phyloP scores from a whole-genome alignment of 2,329 filamentous ascomycete species.

The Cladosporium cucumerinum region DNA sequence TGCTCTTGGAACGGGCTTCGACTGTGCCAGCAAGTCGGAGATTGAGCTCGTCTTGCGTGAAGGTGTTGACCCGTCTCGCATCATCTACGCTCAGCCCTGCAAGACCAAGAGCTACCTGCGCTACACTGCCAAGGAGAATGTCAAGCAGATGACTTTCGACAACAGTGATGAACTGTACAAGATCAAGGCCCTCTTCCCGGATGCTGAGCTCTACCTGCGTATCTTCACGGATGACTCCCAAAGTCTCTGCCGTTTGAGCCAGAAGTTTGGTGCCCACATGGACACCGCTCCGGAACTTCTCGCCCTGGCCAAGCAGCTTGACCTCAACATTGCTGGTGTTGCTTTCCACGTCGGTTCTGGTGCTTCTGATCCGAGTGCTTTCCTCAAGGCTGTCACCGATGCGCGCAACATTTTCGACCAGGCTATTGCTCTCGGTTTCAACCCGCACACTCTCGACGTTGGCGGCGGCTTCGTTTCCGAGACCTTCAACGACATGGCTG shows the following conservation, averaged over 20 bases:
- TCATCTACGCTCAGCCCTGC: constrained; percentile 99
- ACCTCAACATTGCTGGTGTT: constrained; percentile 88
- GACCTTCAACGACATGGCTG: constrained; percentile 87
- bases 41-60: constrained; percentile 86
- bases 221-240: constrained; percentile 96
- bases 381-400: constrained; percentile 85
- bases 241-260: constrained; percentile 88
- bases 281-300: constrained; percentile 76
- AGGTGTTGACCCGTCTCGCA: constrained; percentile 80
- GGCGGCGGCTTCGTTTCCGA: constrained; percentile 91
- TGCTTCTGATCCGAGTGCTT: constrained; percentile 87
- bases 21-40: constrained; percentile 96
- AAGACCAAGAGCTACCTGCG: constrained; percentile 98
- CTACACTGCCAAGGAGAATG: constrained; percentile 77
- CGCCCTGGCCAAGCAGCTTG: constrained; percentile 72
- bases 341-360: constrained; percentile 98
- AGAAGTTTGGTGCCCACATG: constrained; percentile 94
- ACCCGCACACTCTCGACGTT: constrained; percentile 84
- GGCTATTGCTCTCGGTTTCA: constrained; percentile 70
- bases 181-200: constrained; percentile 86
- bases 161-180: constrained; percentile 98
- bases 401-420: constrained; percentile 86
- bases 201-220: constrained; percentile 86
- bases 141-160: constrained; percentile 99
- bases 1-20: constrained; percentile 87